Evolutionary conservation across 805 yeast genomes (phyloP), one percentile per base, ranked within the genome.

Genomic region (Torulaspora indica): DNA sequence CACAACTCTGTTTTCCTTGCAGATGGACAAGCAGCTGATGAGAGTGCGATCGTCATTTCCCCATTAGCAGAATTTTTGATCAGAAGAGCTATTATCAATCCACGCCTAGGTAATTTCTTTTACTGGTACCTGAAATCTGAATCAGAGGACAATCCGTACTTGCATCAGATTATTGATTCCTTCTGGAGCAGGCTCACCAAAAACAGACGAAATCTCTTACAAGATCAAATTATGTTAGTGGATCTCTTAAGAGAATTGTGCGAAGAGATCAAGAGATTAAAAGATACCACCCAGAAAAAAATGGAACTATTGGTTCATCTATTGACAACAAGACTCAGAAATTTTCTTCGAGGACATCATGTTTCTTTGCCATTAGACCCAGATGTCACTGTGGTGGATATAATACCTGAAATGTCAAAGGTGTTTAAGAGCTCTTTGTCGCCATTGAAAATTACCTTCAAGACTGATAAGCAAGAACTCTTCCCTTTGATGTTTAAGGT

Each of bases 91-190:
- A 70, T 81, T 1, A 68, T 75, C 14, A 85, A 83, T 58, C 75
- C 76, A 15, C 70, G 76, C 14, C 69, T 95, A 32, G 93, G 95
- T 0, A 89, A 82, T 58, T 87, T 77, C 58, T 79, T 95, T 48
- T 90, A 87, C 63, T 93, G 98, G 98, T 87, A 83, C 59, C 75
- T 93, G 40, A 82, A 81, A 51, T 95, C 95, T 1, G 97, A 91
- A 57, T 77, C 83, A 24, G 87, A 83, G 55, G 96, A 86, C 45
- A 76, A 74, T 33, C 75, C 74, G 2, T 27, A 67, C 71, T 18
- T 79, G 66, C 54, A 66, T 63, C 76, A 73, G 13, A 72, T 79
- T 6, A 51, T 76, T 33, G 68, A 71, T 5, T 74, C 75, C 34
- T 79, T 74, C 50, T 52, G 71, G 48, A 63, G 67, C 31, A 67